Evolutionary conservation across 495 filamentous ascomycete genomes (phyloP), one percentile per base, ranked within the genome.

Genomic region (Pseudoneurospora amorphoporcata): DNA sequence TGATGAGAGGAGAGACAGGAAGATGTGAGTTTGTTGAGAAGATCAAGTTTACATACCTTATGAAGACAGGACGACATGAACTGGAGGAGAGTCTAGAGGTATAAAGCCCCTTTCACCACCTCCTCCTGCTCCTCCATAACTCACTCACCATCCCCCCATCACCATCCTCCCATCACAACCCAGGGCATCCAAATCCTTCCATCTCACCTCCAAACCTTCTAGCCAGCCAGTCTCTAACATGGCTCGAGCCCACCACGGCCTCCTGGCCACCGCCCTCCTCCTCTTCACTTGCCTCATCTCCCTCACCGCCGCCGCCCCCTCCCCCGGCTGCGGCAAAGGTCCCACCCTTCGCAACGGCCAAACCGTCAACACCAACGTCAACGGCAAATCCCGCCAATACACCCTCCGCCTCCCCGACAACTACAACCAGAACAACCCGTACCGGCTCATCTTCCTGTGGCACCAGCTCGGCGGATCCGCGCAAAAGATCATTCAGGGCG

Each of bases 381-480:
- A 78, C 73, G 73, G 73, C 70, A 78, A 77, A 71, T 23, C 70
- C 3, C 77, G 80, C 2, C 61, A 82, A 61, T 86, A 82, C 71
- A 80, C 77, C 74, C 69, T 86, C 14, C 82, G 80, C 39, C 42
- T 83, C 1, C 84, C 84, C 1, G 76, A 82, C 23, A 76, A 79
- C 73, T 86, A 86, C 76, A 77, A 86, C 79, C 53, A 82, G 19
- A 77, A 72, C 71, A 75, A 75, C 38, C 79, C 84, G 0, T 81
- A 86, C 76, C 76, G 79, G 5, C 78, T 86, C 17, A 76, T 86
- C 73, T 82, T 84, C 74, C 80, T 77, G 9, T 76, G 80, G 61
- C 84, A 86, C 71, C 79, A 76, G 73, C 80, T 81, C 29, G 78
- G 80, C 38, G 83, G 82, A n/a, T 75, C 70, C 69, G 82, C 76